A percentile compares a stretch with the other conserved stretches of the same genome.
Conservation (phyloP, 2,329 filamentous ascomycete species). For the Alternaria angustiovoidea region DNA sequence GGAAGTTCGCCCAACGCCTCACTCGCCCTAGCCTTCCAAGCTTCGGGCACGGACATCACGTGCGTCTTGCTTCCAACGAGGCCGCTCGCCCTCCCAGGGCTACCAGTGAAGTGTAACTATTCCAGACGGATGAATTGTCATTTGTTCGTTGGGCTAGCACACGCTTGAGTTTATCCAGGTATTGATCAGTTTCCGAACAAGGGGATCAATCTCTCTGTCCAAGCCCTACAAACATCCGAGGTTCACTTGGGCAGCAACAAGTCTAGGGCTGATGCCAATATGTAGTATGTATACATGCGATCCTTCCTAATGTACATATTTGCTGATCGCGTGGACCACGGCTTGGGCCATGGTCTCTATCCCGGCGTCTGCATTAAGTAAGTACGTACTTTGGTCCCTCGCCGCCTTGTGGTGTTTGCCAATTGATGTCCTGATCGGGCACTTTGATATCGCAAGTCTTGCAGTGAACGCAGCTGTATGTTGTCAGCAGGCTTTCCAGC, state of each 20-base stretch:
- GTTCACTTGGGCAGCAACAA: constrained; percentile 22
- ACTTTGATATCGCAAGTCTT: constrained; percentile 99
- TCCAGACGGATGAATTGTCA: neutral
- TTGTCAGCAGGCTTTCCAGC: constrained; percentile 34
- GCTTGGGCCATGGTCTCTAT: neutral
- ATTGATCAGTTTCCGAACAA: neutral
- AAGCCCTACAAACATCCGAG: neutral
- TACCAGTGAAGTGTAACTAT: constrained; percentile 2
- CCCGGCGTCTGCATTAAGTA: constrained; percentile 51
- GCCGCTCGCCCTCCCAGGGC: constrained; percentile 7
- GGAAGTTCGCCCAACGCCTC: constrained; percentile 21
- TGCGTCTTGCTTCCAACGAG: neutral
- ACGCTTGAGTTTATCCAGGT: neutral
- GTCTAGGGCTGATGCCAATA: constrained; percentile 13
- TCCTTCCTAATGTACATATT: constrained; percentile 18
- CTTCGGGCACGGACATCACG: constrained; percentile 22
- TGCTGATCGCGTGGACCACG: neutral
- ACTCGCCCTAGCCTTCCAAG: constrained; percentile 12
- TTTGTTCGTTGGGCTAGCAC: neutral
- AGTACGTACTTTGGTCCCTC: constrained; percentile 74
- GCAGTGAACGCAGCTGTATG: constrained; percentile 89
- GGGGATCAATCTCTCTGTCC: neutral
- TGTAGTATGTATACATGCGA: constrained; percentile 12
- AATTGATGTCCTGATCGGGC: constrained; percentile 95
- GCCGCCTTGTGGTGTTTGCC: constrained; percentile 86